Evolutionary conservation across 257 asterid species (phyloP), one percentile per base, ranked within the genome.

Genomic region (Plantago major): DNA sequence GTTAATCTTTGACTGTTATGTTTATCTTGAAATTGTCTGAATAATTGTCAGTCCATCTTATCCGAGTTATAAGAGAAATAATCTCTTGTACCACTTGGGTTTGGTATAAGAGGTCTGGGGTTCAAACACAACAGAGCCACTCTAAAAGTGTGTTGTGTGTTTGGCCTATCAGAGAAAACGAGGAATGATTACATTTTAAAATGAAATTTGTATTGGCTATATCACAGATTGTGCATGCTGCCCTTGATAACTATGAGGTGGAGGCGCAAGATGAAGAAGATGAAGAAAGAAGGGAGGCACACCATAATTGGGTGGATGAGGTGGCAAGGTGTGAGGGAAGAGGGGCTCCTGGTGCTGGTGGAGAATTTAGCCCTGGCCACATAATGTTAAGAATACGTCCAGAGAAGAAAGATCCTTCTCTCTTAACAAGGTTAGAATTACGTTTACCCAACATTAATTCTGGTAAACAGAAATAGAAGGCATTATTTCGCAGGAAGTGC

Each of bases 221-320:
- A 40, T 55, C 76, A 69, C 74, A 93, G 97, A 83, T 89, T 71
- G 91, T 89, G 55, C 88, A 78, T 73, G 91, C 80, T 65, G 74
- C 87, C 65, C 80, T 93, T 38, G 93, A 85, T 73, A 89, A 84
- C 75, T 89, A 83, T 46, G 96, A 84, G 79, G 74, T 69, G 49
- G 88, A 77, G 63, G 22, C 73, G 17, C 90, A 64, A 65, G 73
- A 58, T 48, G 96, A 73, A 52, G 88, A 86, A 70, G 90, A 74
- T 45, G 85, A 74, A 48, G 92, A 81, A 71, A 71, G 83, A 68
- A 81, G 78, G 67, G 90, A 87, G 73, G 86, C 88, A 42, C 84
- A 85, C 65, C 97, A 87, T 71, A 84, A 93, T 80, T 93, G 99
- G 99, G 97, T 93, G 67, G 95, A 89, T 75, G 99, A 89, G 68